A percentile compares a stretch with the other conserved stretches of the same genome.
These are phyloP conservation scores for Strobilomyces dryophilus DNA, from an alignment of 768 basidiomycete genomes.

Conservation along the genomic window DNA sequence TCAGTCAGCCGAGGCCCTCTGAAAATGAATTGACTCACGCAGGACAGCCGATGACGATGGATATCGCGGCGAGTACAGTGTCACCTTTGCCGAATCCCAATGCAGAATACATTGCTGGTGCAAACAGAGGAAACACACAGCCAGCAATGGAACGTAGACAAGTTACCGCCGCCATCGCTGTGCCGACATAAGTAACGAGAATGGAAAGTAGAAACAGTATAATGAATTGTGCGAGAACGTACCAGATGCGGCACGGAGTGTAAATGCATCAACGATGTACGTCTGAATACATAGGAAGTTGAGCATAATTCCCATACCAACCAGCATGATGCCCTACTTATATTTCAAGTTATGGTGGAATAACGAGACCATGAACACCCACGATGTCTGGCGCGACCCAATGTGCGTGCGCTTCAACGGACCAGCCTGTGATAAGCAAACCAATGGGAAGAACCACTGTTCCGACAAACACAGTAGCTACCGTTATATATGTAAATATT, in stretches of 20 bases:
- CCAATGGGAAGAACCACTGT: constrained; percentile 61
- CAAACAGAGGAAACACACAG: constrained; percentile 77
- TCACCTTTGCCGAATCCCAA: constrained; percentile 73
- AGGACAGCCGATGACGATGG: constrained; percentile 61
- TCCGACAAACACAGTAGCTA: constrained; percentile 58
- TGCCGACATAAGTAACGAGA: neutral
- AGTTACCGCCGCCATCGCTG: constrained; percentile 61
- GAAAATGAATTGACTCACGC: constrained; percentile 22
- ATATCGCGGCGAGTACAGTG: constrained; percentile 46
- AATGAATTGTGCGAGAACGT: too few species aligned
- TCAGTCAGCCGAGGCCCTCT: constrained; percentile 28
- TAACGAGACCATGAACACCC: constrained; percentile 10
- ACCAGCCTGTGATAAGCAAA: constrained; percentile 69
- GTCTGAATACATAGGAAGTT: constrained; percentile 60
- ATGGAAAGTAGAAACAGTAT: neutral
- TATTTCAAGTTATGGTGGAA: neutral
- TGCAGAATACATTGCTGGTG: constrained; percentile 59
- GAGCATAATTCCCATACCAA: constrained; percentile 57
- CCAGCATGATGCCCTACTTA: constrained; percentile 50
- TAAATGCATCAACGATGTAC: constrained; percentile 66
- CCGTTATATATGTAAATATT: constrained; percentile 2
- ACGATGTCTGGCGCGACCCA: constrained; percentile 76
- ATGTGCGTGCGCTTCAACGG: constrained; percentile 48
- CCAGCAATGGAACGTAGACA: constrained; percentile 63
- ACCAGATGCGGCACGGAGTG: constrained; percentile 68